Evolutionary conservation across 768 basidiomycete genomes (phyloP), one percentile per base, ranked within the genome.

Genomic region (Termitomyces sp.): DNA sequence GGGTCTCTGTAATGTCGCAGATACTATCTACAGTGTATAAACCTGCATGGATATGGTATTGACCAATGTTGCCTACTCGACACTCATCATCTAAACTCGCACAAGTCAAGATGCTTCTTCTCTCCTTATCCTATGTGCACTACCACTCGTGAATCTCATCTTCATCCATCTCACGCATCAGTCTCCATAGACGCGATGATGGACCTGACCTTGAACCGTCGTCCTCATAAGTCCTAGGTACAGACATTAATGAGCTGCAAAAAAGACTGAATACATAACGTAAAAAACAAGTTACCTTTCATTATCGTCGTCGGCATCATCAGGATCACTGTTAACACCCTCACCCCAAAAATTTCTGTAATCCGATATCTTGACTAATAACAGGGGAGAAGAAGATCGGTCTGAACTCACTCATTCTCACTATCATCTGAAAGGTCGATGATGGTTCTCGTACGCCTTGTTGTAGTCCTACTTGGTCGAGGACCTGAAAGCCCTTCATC

Each of bases 181-280:
- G n/a, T 44, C 61, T 47, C 36, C 48, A 8, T 8, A 58, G 51
- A 46, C 61, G 57, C 9, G 57, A 58, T 22, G 61, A 58, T 22
- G 61, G 61, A 38, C 61, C 61, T 32, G 40, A 47, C 30, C 53
- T 61, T 16, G 61, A 61, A n/a, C 54, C 61, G 35, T 61, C 61
- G 22, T 61, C 54, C 10, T 53, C 61, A 20, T 61, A 61, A 32
- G 33, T 20, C 20, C 57, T 58, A 48, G 1, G 16, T 20, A n/a
- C 4, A 43, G 6, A n/a, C 9, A 51, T 10, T 10, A 3, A 32
- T 54, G 20, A 54, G 40, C 38, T 2, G 9, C 24, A 2, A 9
- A 28, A 40, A 32, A 33, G 30, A 33, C 6, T 8, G 4, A 28
- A 10, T 24, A 24, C 4, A 5, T 6, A n/a, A n/a, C n/a, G n/a